Percentiles rank a stretch among this genome's conserved stretches.
Conservation (phyloP, 106 monocot species). For the Phalaenopsis aphrodite region DNA sequence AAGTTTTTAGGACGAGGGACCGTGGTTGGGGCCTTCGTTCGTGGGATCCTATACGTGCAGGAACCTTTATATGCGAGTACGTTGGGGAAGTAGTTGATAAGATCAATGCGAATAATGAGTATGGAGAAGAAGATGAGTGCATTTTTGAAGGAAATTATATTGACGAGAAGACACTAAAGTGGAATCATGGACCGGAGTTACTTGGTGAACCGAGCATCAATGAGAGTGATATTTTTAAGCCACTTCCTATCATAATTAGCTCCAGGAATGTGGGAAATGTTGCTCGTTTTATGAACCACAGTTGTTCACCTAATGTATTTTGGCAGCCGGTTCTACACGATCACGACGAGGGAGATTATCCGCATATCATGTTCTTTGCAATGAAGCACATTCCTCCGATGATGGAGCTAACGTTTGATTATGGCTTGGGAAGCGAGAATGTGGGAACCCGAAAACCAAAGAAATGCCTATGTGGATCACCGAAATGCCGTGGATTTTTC, state of each 20-base stretch:
- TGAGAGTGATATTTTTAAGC: conserved; percentile 20
- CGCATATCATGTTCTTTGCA: conserved; percentile 81
- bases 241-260: conserved; percentile 42
- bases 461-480: conserved; percentile 64
- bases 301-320: conserved; percentile 73
- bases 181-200: conserved; percentile 76
- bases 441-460: conserved; percentile 18
- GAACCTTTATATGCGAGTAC: conserved; percentile 69
- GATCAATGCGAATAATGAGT: conserved; percentile 14
- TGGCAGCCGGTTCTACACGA: conserved; percentile 75
- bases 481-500: conserved; percentile 59
- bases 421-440: conserved; percentile 32
- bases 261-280: conserved; percentile 61
- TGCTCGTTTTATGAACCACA: conserved; percentile 85
- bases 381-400: conserved; percentile 75
- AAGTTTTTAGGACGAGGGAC: conserved; percentile 67
- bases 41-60: conserved; percentile 68
- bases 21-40: conserved; percentile 75
- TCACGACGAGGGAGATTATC: conserved; percentile 55
- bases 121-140: conserved; percentile 50
- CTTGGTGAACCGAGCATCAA: conserved; percentile 43
- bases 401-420: conserved; percentile 77
- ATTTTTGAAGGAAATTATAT: conserved; percentile 34
- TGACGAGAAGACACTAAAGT: conserved; percentile 46
- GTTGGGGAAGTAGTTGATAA: conserved; percentile 54